Evolutionary conservation across 2,329 filamentous ascomycete genomes (phyloP).

Genomic region (Pseudogymnoascus sp.): DNA sequence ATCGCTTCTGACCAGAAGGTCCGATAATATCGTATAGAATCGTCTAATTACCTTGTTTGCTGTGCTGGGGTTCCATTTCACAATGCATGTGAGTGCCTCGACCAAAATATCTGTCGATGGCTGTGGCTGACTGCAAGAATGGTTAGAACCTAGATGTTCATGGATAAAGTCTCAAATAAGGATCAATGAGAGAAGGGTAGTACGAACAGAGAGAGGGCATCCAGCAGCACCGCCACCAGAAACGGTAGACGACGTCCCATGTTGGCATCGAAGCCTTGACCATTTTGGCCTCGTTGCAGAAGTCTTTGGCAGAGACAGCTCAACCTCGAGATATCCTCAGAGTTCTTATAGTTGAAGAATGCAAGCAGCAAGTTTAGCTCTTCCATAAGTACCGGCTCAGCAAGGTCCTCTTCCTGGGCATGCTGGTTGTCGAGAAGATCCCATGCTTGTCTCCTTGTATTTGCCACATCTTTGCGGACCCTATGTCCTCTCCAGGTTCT

Average conservation of each 20-base stretch:
- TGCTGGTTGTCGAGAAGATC: slow-evolving; percentile 47
- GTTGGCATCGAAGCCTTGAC: not conserved
- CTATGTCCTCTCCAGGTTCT: slow-evolving; percentile 73
- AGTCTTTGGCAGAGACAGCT: slow-evolving; percentile 39
- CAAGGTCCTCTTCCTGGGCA: slow-evolving; percentile 24
- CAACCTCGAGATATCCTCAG: slow-evolving; percentile 43
- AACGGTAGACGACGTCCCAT: not conserved
- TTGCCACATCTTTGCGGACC: slow-evolving; percentile 50
- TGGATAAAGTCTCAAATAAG: not conserved
- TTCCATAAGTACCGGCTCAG: slow-evolving; percentile 30
- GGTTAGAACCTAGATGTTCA: not conserved
- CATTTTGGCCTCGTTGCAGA: slow-evolving; percentile 15
- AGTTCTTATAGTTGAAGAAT: slow-evolving; percentile 38
- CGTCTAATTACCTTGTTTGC: not conserved
- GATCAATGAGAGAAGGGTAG: not conserved
- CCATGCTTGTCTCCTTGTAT: slow-evolving; percentile 51
- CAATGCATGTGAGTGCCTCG: not conserved
- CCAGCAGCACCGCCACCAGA: not conserved
- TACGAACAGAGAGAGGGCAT: slow-evolving; percentile 1
- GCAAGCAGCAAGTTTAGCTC: slow-evolving; percentile 43
- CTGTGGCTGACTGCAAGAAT: not conserved
- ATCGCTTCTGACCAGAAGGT: not conserved
- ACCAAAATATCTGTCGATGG: not conserved
- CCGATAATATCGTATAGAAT: slow-evolving; percentile 1
- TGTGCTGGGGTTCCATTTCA: not conserved